Percentiles rank a stretch among this genome's conserved stretches.
Evolutionary conservation across 2,329 filamentous ascomycete species (phyloP).

Genomic region (Cadophora luteo-olivacea): DNA sequence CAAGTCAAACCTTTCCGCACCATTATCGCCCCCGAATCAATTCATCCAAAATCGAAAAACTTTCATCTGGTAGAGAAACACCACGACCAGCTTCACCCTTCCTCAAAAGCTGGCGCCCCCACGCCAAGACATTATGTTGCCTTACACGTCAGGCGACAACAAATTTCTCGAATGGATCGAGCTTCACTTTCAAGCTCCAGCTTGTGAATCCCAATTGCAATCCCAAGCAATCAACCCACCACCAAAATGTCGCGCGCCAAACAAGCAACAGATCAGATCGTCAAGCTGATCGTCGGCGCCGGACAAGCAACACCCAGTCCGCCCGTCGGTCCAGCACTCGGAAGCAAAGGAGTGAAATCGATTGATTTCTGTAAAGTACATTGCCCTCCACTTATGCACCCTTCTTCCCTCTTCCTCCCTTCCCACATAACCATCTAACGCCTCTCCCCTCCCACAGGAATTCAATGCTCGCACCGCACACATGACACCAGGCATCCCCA

Average conservation of each 20-base stretch:
- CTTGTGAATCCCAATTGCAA: not conserved
- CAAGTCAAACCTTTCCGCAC: not conserved
- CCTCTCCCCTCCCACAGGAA: conserved; percentile 63
- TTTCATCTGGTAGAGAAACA: not conserved
- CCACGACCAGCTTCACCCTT: not conserved
- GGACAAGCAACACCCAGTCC: conserved; percentile 95
- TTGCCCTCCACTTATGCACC: conserved; percentile 7
- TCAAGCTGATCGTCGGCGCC: conserved; percentile 97
- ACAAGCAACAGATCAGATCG: conserved; percentile 68
- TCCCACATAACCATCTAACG: conserved; percentile 13
- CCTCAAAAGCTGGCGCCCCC: no score
- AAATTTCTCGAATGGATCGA: not conserved
- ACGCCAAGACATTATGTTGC: no score
- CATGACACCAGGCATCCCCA: conserved; percentile 81
- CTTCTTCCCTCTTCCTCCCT: conserved; percentile 24
- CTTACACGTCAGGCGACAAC: not conserved
- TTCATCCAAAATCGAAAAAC: not conserved
- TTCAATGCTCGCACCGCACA: conserved; percentile 95
- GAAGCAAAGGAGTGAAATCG: conserved; percentile 97
- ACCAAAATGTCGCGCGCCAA: conserved; percentile 45
- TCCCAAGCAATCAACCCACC: not conserved
- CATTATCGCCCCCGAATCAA: not conserved
- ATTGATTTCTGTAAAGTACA: conserved; percentile 99
- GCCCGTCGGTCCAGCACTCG: conserved; percentile 93
- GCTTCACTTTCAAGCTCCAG: not conserved